Evolutionary conservation across 768 basidiomycete genomes (phyloP).

Genomic region (Hirschioporus abietinus): DNA sequence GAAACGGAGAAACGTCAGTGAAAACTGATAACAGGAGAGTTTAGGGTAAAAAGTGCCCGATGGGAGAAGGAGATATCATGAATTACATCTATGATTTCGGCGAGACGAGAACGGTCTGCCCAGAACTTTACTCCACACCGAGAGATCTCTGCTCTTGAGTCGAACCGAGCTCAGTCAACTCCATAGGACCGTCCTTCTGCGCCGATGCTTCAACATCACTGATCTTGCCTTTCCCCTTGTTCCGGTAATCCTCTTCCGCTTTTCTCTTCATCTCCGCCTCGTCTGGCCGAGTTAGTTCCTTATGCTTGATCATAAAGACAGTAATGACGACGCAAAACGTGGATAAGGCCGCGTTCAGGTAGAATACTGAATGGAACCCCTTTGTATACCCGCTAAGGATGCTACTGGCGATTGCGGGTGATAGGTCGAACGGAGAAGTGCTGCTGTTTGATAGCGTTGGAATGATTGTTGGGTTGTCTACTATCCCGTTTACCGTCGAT

Average conservation of each 20-base stretch:
- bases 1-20: too few species aligned
- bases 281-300: constrained; percentile 53
- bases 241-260: constrained; percentile 10
- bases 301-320: constrained; percentile 55
- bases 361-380: constrained; percentile 57
- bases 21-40: too few species aligned
- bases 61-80: too few species aligned
- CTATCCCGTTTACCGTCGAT: constrained; percentile 35
- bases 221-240: not conserved
- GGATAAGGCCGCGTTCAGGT: constrained; percentile 52
- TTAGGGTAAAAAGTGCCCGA: too few species aligned
- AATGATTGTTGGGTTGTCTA: constrained; percentile 43
- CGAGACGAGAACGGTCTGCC: too few species aligned
- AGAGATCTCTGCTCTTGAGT: not conserved
- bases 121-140: too few species aligned
- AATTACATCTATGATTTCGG: too few species aligned
- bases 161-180: not conserved
- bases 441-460: constrained; percentile 22
- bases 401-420: constrained; percentile 28
- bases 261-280: constrained; percentile 34
- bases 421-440: constrained; percentile 27
- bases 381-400: constrained; percentile 47
- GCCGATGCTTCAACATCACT: not conserved
- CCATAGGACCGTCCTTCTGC: not conserved
- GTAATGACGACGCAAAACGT: constrained; percentile 50